Conservation (phyloP, 1,139 yeast genomes). For the Magnusiomyces fungicola region DNA sequence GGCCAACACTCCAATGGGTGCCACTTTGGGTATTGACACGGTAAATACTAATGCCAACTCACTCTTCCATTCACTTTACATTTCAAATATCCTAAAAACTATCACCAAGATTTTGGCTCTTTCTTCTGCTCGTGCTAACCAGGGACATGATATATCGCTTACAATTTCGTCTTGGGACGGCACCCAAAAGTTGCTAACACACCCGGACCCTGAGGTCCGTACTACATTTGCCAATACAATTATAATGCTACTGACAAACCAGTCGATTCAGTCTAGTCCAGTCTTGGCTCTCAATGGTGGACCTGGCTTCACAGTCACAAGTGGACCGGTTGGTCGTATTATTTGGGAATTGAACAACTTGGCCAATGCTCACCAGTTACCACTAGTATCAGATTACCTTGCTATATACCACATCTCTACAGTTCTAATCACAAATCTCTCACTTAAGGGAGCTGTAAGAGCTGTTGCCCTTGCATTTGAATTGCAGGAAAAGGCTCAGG, state of each 20-base stretch:
- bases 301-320: slow-evolving; percentile 17
- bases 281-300: slow-evolving; percentile 1
- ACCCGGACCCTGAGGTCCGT: slow-evolving; percentile 24
- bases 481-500: slow-evolving; percentile 9
- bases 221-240: slow-evolving; percentile 25
- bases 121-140: neutral
- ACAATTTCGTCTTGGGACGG: slow-evolving; percentile 30
- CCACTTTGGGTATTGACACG: neutral
- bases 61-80: neutral
- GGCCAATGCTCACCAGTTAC: slow-evolving; percentile 4
- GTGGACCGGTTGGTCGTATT: slow-evolving; percentile 22
- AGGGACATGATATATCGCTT: neutral
- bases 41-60: neutral
- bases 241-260: slow-evolving; percentile 20
- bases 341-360: slow-evolving; percentile 18
- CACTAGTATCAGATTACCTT: slow-evolving; percentile 1
- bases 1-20: neutral
- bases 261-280: slow-evolving; percentile 6
- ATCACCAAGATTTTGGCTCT: neutral
- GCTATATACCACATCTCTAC: neutral
- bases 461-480: slow-evolving; percentile 7
- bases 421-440: neutral
- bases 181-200: slow-evolving; percentile 28
- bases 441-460: slow-evolving; percentile 10
- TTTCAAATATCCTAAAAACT: slow-evolving; percentile 2